Conservation (phyloP, 306 rosid genomes). For the Dryas octopetala region DNA sequence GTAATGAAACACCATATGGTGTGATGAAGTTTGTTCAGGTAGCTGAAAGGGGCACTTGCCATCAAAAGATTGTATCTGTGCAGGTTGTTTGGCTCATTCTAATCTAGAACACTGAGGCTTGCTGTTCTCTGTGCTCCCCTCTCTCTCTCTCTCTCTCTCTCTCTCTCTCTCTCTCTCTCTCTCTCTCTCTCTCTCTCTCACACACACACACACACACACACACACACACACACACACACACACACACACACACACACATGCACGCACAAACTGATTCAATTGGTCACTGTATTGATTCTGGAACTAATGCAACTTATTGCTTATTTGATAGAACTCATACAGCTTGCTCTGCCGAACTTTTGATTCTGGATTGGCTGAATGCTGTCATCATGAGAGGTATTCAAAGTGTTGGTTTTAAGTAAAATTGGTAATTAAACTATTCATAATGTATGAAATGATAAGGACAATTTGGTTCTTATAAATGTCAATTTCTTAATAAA, state of each 20-base stretch:
- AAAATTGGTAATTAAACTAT: not conserved
- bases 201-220: too few species aligned
- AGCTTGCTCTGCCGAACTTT: conserved; percentile 77
- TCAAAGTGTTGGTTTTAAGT: conserved; percentile 3
- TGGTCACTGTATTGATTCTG: conserved; percentile 13
- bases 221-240: too few species aligned
- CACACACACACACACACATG: not conserved
- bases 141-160: not conserved
- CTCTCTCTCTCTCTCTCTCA: too few species aligned
- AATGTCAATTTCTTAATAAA: not conserved
- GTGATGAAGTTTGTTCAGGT: conserved; percentile 83
- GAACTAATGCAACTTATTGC: conserved; percentile 28
- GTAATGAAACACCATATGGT: conserved; percentile 95
- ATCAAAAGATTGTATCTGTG: conserved; percentile 66
- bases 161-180: not conserved
- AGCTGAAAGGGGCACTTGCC: conserved; percentile 46
- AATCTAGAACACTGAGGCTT: conserved; percentile 10
- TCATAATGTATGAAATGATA: not conserved
- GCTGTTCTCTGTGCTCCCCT: conserved; percentile 3
- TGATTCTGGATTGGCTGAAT: conserved; percentile 87
- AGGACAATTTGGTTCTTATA: not conserved
- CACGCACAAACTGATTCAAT: not conserved
- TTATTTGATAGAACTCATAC: conserved; percentile 69
- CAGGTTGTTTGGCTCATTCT: conserved; percentile 55
- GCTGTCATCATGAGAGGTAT: conserved; percentile 96